These are phyloP conservation scores for Tubosaeta sp. DNA, from an alignment of 768 basidiomycete genomes.

Conservation along the genomic window DNA sequence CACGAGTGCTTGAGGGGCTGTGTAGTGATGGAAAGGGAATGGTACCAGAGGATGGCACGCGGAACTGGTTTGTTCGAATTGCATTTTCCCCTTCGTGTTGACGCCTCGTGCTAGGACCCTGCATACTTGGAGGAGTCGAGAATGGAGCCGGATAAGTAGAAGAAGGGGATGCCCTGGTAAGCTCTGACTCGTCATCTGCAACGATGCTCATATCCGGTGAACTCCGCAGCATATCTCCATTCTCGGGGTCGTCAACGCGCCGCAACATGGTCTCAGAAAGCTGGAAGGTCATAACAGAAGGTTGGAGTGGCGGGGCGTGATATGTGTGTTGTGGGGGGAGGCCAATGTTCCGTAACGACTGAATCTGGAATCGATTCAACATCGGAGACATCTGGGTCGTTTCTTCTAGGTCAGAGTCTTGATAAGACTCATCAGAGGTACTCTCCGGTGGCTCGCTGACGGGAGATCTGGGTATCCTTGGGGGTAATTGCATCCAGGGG, in stretches of 20 bases:
- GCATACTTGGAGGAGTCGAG: conserved; percentile 6
- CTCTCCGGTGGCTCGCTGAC: conserved; percentile 29
- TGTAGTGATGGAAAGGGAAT: conserved; percentile 9
- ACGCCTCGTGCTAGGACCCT: conserved; percentile 25
- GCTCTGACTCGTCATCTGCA: conserved; percentile 14
- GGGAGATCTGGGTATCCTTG: conserved; percentile 20
- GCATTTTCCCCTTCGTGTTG: conserved; percentile 12
- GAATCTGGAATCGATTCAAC: conserved; percentile 30
- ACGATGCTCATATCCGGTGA: conserved; percentile 14
- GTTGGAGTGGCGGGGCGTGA: conserved; percentile 16
- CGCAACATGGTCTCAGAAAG: conserved; percentile 22
- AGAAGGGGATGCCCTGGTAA: conserved; percentile 4
- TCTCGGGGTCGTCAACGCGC: conserved; percentile 28
- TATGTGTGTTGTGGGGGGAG: conserved; percentile 3
- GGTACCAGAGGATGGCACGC: conserved; percentile 6
- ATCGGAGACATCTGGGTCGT: conserved; percentile 27
- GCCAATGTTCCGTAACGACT: conserved; percentile 9
- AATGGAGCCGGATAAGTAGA: conserved; percentile 1
- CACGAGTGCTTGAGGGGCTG: conserved; percentile 1
- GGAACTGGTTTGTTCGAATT: conserved; percentile 10
- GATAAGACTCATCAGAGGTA: conserved; percentile 27
- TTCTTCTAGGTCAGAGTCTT: conserved; percentile 28
- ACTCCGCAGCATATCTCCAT: conserved; percentile 15
- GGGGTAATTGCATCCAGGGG: conserved; percentile 11
- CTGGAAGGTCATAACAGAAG: conserved; percentile 30